Base-by-base conservation (phyloP, 1,284 basidiomycete genomes). In the Ceratobasidium sp. region DNA sequence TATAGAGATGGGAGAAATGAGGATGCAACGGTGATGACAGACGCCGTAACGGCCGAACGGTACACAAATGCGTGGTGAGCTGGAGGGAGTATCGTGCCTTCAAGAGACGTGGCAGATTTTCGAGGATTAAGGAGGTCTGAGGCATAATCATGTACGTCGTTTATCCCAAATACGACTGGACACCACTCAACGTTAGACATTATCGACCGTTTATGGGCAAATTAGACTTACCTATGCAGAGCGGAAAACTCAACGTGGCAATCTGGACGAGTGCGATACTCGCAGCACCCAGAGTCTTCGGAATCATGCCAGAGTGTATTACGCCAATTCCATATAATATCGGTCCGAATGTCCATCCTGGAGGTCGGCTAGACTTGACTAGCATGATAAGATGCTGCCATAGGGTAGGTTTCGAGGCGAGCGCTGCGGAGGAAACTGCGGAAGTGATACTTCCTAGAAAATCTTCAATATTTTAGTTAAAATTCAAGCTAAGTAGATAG, bases 291-390 rank as follows among this genome's bases (percentile, higher is more conserved):
- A 64, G 33, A 2, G 64, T 75, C 29, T 73, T 76, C 22, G 78
- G 78, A 36, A 77, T 69, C n/a, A 63, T 62, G 9, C 77, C 64
- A 17, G 79, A 79, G 51, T 80, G 77, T 24, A 80, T 76, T 22
- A 78, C 63, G 33, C 79, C 79, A n/a, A 80, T 78, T 5, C 77
- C 76, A 54, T 78, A 79, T 27, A 80, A 73, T 48, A 80, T 79
- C n/a, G 79, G 79, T 22, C 78, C 79, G 67, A 80, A 80, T 27
- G 74, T 77, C 79, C 79, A 80, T 27, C 77, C 77, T n/a, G 76
- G 63, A 31, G 78, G 75, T n/a, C 79, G 76, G 51, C 79, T 80
- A 33, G 75, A 73, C 41, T 73, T 73, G 59, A 73, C 57, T 9
- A 73, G 50, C 59, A 73, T 73, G 24, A 63, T 59, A 27, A 63